Conservation (phyloP, 2,329 filamentous ascomycete genomes). For the Beauveria sp. region DNA sequence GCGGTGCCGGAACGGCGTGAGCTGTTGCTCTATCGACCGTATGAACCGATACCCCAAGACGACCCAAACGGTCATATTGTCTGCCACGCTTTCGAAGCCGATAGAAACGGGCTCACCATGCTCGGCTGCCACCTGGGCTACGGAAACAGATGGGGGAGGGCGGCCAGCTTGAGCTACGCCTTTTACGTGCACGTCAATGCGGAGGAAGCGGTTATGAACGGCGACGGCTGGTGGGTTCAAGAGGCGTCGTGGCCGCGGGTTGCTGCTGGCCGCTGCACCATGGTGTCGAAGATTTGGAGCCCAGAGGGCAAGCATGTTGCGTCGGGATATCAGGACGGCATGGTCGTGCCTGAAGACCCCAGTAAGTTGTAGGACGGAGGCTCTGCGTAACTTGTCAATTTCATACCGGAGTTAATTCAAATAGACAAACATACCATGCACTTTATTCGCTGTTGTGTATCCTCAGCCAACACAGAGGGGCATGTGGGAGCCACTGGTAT, state of each 20-base stretch:
- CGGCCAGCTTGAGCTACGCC: slow-evolving; percentile 41
- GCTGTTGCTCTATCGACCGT: slow-evolving; percentile 41
- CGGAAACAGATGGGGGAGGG: slow-evolving; percentile 32
- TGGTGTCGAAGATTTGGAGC: slow-evolving; percentile 47
- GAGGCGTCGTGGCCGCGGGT: slow-evolving; percentile 42
- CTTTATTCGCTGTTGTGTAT: no score
- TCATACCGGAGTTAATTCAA: neutral
- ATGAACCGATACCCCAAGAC: slow-evolving; percentile 32
- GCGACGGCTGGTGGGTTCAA: slow-evolving; percentile 45
- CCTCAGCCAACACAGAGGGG: no score
- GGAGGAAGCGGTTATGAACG: slow-evolving; percentile 39
- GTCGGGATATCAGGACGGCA: slow-evolving; percentile 47
- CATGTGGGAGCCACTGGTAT: no score
- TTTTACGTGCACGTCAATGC: slow-evolving; percentile 46
- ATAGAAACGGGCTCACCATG: slow-evolving; percentile 48
- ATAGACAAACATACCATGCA: no score
- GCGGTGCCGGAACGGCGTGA: slow-evolving; percentile 38
- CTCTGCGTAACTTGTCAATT: neutral
- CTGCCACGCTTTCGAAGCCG: slow-evolving; percentile 43
- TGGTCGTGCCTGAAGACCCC: slow-evolving; percentile 17
- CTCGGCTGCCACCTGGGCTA: slow-evolving; percentile 40
- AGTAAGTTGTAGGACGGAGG: neutral
- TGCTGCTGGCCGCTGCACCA: slow-evolving; percentile 36
- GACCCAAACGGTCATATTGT: slow-evolving; percentile 38
- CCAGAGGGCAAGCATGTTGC: slow-evolving; percentile 44